Percentiles rank a stretch among this genome's conserved stretches.
These are phyloP conservation scores for Rostrohypoxylon terebratum DNA, from an alignment of 495 filamentous ascomycete genomes.

Conservation along the genomic window DNA sequence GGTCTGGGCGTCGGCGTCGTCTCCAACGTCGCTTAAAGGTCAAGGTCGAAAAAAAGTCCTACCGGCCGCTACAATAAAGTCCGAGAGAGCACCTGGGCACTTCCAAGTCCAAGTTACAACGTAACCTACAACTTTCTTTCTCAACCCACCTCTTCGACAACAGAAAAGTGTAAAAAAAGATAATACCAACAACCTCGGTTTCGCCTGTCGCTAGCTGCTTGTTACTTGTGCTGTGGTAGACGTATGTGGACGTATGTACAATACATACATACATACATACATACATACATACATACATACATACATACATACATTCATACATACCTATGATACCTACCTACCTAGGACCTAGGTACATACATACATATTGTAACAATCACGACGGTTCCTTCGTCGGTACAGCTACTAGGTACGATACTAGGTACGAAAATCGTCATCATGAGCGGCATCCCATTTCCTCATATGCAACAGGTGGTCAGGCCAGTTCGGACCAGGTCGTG, in stretches of 20 bases:
- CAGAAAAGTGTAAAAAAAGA: background rate
- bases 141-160: background rate
- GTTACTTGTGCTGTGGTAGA: slow-evolving; percentile 2
- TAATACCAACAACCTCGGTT: background rate
- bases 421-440: slow-evolving; percentile 44
- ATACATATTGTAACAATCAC: slow-evolving; percentile 45
- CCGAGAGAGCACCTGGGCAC: slow-evolving; percentile 30
- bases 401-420: slow-evolving; percentile 7
- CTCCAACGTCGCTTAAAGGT: slow-evolving; percentile 30
- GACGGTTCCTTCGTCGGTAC: slow-evolving; percentile 36
- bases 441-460: slow-evolving; percentile 48
- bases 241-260: slow-evolving; percentile 4
- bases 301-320: slow-evolving; percentile 19
- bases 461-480: slow-evolving; percentile 46
- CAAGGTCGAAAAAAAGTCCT: slow-evolving; percentile 20
- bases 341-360: no score
- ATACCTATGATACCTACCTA: no score
- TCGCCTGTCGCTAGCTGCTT: slow-evolving; percentile 1
- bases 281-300: slow-evolving; percentile 13
- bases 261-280: slow-evolving; percentile 17
- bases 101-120: slow-evolving; percentile 32
- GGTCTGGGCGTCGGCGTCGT: slow-evolving; percentile 39
- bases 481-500: slow-evolving; percentile 37
- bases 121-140: slow-evolving; percentile 9
- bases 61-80: slow-evolving; percentile 46